Evolutionary conservation across 495 filamentous ascomycete species (phyloP), one percentile per base, ranked within the genome.

Genomic region (Hapsidospora chrysogenum): DNA sequence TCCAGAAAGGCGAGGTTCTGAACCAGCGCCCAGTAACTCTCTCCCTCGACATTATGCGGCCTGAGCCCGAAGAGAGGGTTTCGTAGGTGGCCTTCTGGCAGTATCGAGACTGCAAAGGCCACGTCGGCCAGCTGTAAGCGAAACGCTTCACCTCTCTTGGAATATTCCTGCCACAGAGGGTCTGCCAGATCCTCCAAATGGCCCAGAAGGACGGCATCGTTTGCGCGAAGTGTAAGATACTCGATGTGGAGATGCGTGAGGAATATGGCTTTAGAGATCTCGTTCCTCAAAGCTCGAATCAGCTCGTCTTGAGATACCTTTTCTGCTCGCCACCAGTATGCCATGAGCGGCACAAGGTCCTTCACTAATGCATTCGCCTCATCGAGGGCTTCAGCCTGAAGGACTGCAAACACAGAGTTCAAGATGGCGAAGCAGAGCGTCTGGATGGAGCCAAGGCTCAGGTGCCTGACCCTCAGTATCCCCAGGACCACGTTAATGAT

Each of bases 71-170:
- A 71, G 5, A 61, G 51, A 6, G 43, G 41, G 21, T 47, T 46
- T 20, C 51, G 42, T 21, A 57, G 48, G 35, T 51, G 48, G 18
- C 58, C 48, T 2, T 40, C 37, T 23, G 45, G 52, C 37, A 57
- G 44, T 35, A 36, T 33, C 33, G 53, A 47, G 40, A 56, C 47
- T 44, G 53, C 39, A 51, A 85, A 80, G 9, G 66, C 53, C 14
- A 81, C 47, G 39, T 92, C 83, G 41, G 85, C 81, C 14, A 82
- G 56, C 39, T 85, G 78, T 11, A 92, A 53, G n/a, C 76, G 64
- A 17, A 80, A 73, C 35, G 74, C 75, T 31, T 79, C 76, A 17
- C 73, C 56, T 41, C 85, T 70, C 39, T 55, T 71, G 18, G 66
- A 64, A 53, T 92, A 92, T 41, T 92, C 85, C 5, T 60, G 63